phyloP scores from a whole-genome alignment of 2,329 filamentous ascomycete genomes.

The Trichoderma semiorbis region DNA sequence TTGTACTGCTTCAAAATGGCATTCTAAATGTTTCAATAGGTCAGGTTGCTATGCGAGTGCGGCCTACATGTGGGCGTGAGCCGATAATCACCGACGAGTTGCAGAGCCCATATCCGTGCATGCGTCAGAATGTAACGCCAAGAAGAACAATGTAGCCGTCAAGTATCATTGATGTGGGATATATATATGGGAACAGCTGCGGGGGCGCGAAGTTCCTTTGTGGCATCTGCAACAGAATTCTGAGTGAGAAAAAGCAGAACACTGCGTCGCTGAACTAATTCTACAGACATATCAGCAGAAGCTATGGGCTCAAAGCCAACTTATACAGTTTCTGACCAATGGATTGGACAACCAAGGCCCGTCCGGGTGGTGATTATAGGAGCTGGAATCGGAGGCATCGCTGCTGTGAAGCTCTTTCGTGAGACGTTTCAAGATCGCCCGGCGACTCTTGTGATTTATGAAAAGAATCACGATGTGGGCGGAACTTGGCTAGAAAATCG shows the following conservation, averaged over 20 bases:
- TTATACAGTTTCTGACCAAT: not conserved
- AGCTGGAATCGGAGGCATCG: not conserved
- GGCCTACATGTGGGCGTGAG: not conserved
- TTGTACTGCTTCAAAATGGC: not conserved
- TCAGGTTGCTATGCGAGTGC: not conserved
- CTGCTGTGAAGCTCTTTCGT: not conserved
- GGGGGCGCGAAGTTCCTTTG: not conserved
- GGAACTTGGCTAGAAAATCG: not conserved
- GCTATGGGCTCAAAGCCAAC: not conserved
- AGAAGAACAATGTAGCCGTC: not conserved
- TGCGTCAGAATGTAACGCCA: not conserved
- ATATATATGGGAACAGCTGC: not conserved
- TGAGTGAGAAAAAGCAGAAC: not conserved
- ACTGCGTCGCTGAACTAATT: not conserved
- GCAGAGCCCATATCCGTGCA: not conserved
- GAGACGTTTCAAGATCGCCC: not conserved
- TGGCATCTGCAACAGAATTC: not conserved
- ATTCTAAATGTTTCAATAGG: not conserved
- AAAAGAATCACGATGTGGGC: not conserved
- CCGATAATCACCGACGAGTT: not conserved
- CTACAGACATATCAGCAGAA: not conserved
- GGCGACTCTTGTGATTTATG: not conserved
- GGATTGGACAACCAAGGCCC: not conserved
- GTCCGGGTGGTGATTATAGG: not conserved
- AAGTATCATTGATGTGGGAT: not conserved